Evolutionary conservation across 2,329 filamentous ascomycete species (phyloP).

Genomic region (Rhexocercosporidium sp.): DNA sequence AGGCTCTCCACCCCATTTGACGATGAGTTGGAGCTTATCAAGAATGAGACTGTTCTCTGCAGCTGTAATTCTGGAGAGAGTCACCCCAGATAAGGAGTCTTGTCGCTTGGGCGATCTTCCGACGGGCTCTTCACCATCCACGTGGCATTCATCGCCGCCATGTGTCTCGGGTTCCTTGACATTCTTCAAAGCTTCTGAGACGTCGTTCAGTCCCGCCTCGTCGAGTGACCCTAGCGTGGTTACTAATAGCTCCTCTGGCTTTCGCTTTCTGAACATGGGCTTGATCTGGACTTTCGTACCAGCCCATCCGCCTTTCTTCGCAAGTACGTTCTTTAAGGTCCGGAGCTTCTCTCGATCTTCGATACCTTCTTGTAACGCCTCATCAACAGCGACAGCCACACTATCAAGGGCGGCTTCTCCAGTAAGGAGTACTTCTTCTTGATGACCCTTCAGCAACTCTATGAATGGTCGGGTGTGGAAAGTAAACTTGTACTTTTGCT

Average conservation of each 20-base stretch:
- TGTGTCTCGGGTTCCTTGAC: neutral
- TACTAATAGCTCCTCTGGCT: constrained; percentile 60
- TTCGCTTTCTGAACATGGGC: constrained; percentile 95
- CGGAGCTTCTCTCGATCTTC: constrained; percentile 90
- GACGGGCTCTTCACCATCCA: constrained; percentile 37
- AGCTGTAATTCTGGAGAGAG: constrained; percentile 91
- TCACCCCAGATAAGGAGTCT: constrained; percentile 87
- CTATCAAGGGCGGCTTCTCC: constrained; percentile 88
- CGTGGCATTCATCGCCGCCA: constrained; percentile 15
- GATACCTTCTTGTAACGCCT: constrained; percentile 76
- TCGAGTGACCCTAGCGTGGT: constrained; percentile 14
- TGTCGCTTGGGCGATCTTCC: constrained; percentile 65
- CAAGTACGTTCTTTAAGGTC: constrained; percentile 81
- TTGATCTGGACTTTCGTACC: constrained; percentile 99
- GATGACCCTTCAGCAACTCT: constrained; percentile 89
- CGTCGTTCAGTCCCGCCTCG: constrained; percentile 26
- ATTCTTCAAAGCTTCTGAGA: constrained; percentile 19
- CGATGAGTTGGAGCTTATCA: constrained; percentile 95
- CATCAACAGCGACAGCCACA: constrained; percentile 85
- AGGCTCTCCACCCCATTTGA: constrained; percentile 98
- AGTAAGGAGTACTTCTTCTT: constrained; percentile 93
- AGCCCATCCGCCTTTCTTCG: constrained; percentile 91
- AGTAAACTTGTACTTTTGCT: constrained; percentile 99
- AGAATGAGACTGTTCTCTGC: constrained; percentile 91
- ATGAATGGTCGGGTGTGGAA: constrained; percentile 98